phyloP scores from a whole-genome alignment of 2,329 filamentous ascomycete genomes.

The Tolypocladium amazonense region DNA sequence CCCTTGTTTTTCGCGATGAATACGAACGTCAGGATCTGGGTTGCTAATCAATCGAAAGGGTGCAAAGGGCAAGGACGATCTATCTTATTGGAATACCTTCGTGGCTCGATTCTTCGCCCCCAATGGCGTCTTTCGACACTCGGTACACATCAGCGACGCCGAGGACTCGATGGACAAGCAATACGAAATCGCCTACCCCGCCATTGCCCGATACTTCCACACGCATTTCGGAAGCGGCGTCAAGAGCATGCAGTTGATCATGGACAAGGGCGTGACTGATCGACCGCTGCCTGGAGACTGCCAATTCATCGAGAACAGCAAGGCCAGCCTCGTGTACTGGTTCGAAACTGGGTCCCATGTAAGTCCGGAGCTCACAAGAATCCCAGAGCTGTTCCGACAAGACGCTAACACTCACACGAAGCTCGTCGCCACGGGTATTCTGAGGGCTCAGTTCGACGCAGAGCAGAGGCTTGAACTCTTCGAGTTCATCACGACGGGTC shows the following conservation, averaged over 20 bases:
- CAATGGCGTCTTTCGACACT: constrained; percentile 65
- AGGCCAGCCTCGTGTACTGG: constrained; percentile 79
- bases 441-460: constrained; percentile 70
- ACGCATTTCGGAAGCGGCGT: constrained; percentile 84
- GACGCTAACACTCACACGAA: constrained; percentile 26
- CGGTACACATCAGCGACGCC: constrained; percentile 46
- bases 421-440: constrained; percentile 66
- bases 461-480: constrained; percentile 76
- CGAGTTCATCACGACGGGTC: constrained; percentile 65
- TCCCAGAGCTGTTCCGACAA: not conserved
- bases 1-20: too few relatives aligned
- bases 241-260: constrained; percentile 72
- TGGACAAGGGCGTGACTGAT: constrained; percentile 56
- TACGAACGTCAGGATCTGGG: not conserved
- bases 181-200: constrained; percentile 76
- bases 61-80: constrained; percentile 52
- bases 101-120: constrained; percentile 73
- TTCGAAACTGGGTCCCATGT: constrained; percentile 78
- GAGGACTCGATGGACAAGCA: constrained; percentile 58
- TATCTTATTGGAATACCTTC: constrained; percentile 70
- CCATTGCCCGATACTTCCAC: constrained; percentile 79
- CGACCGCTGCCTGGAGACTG: constrained; percentile 49
- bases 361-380: constrained; percentile 21
- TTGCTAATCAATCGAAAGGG: constrained; percentile 26
- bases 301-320: constrained; percentile 64